phyloP scores from a whole-genome alignment of 192 early-diverging fungal genomes.

The Backusella psychrophila region DNA sequence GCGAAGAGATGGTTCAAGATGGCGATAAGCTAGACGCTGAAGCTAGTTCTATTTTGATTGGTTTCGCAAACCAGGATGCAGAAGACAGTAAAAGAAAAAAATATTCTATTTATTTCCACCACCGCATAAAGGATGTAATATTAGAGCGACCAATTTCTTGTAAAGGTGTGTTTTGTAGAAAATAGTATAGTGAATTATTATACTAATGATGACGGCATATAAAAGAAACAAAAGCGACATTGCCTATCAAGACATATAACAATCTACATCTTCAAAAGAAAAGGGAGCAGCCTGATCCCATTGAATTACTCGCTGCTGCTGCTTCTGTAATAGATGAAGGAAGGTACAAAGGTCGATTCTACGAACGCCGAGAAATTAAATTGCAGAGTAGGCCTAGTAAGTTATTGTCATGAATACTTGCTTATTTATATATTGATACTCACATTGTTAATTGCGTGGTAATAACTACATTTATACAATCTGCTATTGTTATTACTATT shows the following conservation, averaged over 20 bases:
- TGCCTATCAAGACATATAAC: not conserved
- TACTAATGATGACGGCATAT: not conserved
- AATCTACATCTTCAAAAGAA: conserved; percentile 10
- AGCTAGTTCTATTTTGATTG: conserved; percentile 36
- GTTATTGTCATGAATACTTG: not conserved
- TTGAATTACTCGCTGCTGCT: conserved; percentile 24
- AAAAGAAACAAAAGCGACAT: not conserved
- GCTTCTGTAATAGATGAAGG: conserved; percentile 16
- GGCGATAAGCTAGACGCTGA: conserved; percentile 26
- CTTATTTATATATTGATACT: not conserved
- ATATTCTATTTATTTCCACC: not conserved
- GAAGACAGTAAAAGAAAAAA: not conserved
- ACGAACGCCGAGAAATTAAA: conserved; percentile 11
- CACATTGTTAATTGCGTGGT: not conserved
- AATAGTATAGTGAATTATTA: not conserved
- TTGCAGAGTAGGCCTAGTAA: not conserved
- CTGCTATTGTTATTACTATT: not conserved
- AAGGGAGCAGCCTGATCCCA: conserved; percentile 14
- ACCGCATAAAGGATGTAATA: not conserved
- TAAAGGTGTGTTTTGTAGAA: not conserved
- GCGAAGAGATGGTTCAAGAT: not conserved
- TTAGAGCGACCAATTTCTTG: not conserved
- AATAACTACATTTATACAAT: not conserved
- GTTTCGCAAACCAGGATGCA: conserved; percentile 27
- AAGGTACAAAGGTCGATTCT: conserved; percentile 12